Conservation (phyloP, 495 filamentous ascomycete genomes). For the Podospora pseudoanserina region DNA sequence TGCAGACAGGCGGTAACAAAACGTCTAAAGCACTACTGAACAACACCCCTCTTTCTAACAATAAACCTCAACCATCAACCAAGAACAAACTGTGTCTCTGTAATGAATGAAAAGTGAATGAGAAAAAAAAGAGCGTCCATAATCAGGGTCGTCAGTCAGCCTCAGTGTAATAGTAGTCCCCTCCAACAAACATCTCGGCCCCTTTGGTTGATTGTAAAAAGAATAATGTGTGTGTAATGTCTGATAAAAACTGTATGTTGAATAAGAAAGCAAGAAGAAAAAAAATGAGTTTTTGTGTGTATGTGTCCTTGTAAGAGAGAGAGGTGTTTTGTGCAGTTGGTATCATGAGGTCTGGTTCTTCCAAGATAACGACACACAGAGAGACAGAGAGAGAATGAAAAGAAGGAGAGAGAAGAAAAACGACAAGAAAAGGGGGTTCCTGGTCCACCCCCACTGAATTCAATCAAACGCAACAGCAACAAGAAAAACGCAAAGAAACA, state of each 20-base stretch:
- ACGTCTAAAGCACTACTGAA: background rate
- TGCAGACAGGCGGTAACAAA: background rate
- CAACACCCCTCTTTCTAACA: background rate
- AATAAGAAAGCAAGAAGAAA: too few relatives aligned
- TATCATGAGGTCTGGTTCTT: background rate
- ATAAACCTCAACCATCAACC: background rate
- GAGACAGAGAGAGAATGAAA: background rate
- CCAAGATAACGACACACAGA: background rate
- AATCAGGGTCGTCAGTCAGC: too few relatives aligned
- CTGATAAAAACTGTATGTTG: too few relatives aligned
- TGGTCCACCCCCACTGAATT: too few relatives aligned
- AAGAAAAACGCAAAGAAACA: conserved; percentile 14
- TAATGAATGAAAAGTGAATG: background rate
- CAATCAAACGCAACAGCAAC: background rate
- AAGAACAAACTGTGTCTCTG: background rate
- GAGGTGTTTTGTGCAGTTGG: too few relatives aligned
- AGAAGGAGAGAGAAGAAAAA: background rate
- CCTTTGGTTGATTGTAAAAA: too few relatives aligned
- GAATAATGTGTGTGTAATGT: too few relatives aligned
- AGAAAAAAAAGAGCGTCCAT: background rate
- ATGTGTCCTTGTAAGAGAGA: too few relatives aligned
- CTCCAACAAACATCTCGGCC: too few relatives aligned
- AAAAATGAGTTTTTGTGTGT: too few relatives aligned
- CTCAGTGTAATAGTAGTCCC: too few relatives aligned
- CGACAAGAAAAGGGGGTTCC: too few relatives aligned